Evolutionary conservation across 1,284 basidiomycete genomes (phyloP).

Genomic region (Microbotryum intermedium): DNA sequence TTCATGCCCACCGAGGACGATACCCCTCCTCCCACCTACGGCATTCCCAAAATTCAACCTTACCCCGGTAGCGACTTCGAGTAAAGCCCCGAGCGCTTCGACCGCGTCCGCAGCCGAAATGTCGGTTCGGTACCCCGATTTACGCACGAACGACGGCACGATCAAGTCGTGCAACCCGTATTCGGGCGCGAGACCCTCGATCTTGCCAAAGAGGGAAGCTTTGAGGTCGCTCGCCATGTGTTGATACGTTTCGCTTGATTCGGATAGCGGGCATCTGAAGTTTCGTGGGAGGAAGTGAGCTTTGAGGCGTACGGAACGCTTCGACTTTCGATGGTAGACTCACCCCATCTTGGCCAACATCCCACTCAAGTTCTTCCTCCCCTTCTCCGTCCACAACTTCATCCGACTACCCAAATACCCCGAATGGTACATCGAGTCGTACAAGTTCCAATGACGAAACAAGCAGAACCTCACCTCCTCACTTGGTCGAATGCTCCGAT

Average conservation of each 20-base stretch:
- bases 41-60: slow-evolving; percentile 63
- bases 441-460: slow-evolving; percentile 94
- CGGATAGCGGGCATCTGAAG: slow-evolving; percentile 56
- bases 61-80: slow-evolving; percentile 85
- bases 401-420: slow-evolving; percentile 91
- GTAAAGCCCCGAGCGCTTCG: slow-evolving; percentile 74
- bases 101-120: slow-evolving; percentile 89
- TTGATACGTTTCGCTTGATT: slow-evolving; percentile 84
- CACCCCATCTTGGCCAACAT: slow-evolving; percentile 98
- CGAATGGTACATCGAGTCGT: slow-evolving; percentile 96
- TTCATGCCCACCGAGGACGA: slow-evolving; percentile 10
- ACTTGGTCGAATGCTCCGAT: slow-evolving; percentile 64
- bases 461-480: slow-evolving; percentile 90
- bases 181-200: slow-evolving; percentile 86
- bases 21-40: slow-evolving; percentile 36
- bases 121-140: slow-evolving; percentile 76
- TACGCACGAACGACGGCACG: slow-evolving; percentile 86
- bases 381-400: slow-evolving; percentile 92
- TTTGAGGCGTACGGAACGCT: neutral
- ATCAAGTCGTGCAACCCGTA: slow-evolving; percentile 92
- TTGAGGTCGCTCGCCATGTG: slow-evolving; percentile 98
- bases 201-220: slow-evolving; percentile 65
- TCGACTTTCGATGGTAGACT: slow-evolving; percentile 32
- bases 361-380: slow-evolving; percentile 77
- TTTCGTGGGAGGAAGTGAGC: neutral